Conservation (phyloP, 257 asterid species). For the Nicotiana tabacum region DNA sequence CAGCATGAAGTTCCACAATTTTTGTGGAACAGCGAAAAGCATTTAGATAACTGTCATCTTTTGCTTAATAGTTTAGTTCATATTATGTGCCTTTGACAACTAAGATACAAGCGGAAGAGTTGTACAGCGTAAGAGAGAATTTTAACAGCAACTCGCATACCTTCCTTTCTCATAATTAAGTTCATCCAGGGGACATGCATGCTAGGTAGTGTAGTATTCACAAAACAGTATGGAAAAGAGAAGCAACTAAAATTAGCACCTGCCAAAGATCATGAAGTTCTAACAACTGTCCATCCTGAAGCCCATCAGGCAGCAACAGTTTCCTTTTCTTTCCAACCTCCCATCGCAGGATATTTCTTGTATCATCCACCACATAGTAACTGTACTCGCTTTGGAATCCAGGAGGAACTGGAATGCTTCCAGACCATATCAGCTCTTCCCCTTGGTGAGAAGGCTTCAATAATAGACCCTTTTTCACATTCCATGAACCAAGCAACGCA, state of each 20-base stretch:
- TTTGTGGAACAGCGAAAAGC: not conserved
- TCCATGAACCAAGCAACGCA: slow-evolving; percentile 84
- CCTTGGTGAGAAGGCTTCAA: slow-evolving; percentile 78
- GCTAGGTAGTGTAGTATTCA: not conserved
- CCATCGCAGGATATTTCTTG: slow-evolving; percentile 61
- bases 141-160: not conserved
- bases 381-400: slow-evolving; percentile 67
- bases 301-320: slow-evolving; percentile 50
- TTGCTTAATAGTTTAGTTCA: not conserved
- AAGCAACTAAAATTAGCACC: slow-evolving; percentile 35
- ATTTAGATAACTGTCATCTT: not conserved
- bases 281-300: slow-evolving; percentile 62
- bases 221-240: not conserved
- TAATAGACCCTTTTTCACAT: slow-evolving; percentile 76
- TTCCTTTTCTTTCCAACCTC: slow-evolving; percentile 84
- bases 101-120: not conserved
- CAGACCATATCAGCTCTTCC: slow-evolving; percentile 84
- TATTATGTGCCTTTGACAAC: not conserved
- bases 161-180: slow-evolving; percentile 7
- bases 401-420: slow-evolving; percentile 50
- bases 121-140: not conserved
- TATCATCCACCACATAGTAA: slow-evolving; percentile 86
- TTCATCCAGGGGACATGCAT: not conserved
- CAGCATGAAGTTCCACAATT: not conserved
- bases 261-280: slow-evolving; percentile 96